Conservation (phyloP, 352 stramenopile species). For the Pythium aristosporum region DNA sequence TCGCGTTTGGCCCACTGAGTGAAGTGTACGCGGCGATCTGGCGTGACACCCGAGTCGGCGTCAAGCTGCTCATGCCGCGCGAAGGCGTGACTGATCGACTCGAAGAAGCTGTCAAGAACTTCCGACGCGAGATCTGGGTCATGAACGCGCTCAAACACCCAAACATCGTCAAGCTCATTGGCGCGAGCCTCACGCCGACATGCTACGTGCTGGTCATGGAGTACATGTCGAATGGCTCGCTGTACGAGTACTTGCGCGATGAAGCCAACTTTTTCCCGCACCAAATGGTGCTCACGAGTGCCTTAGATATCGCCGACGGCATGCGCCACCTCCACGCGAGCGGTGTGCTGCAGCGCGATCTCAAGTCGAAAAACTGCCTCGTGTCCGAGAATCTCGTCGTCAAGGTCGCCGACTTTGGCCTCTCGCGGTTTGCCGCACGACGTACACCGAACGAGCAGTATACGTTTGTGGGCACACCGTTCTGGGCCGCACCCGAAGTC, state of each 20-base stretch:
- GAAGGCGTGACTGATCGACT: slow-evolving; percentile 69
- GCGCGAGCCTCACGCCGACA: slow-evolving; percentile 66
- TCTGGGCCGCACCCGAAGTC: slow-evolving; percentile 75
- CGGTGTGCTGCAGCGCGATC: slow-evolving; percentile 63
- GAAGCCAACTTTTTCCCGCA: slow-evolving; percentile 69
- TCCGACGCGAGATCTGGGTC: slow-evolving; percentile 80
- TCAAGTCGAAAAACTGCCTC: slow-evolving; percentile 82
- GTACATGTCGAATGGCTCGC: slow-evolving; percentile 83
- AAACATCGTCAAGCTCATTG: slow-evolving; percentile 77
- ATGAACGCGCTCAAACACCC: slow-evolving; percentile 68
- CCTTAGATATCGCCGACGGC: slow-evolving; percentile 60
- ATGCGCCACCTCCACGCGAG: slow-evolving; percentile 65
- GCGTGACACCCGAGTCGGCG: slow-evolving; percentile 70
- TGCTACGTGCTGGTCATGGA: slow-evolving; percentile 87
- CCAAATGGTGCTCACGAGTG: slow-evolving; percentile 56
- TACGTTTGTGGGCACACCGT: slow-evolving; percentile 77
- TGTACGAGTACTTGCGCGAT: slow-evolving; percentile 81
- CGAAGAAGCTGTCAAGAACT: slow-evolving; percentile 77
- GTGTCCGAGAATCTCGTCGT: slow-evolving; percentile 74
- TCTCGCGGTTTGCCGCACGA: slow-evolving; percentile 53
- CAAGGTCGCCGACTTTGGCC: slow-evolving; percentile 77
- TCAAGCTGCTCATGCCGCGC: slow-evolving; percentile 76
- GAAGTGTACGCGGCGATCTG: slow-evolving; percentile 80
- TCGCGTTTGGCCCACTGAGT: slow-evolving; percentile 66
- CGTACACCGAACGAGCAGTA: slow-evolving; percentile 33